A percentile compares a stretch with the other conserved stretches of the same genome.
Conservation (phyloP, 192 early-diverging fungal genomes). For the Linnemannia zychae region DNA sequence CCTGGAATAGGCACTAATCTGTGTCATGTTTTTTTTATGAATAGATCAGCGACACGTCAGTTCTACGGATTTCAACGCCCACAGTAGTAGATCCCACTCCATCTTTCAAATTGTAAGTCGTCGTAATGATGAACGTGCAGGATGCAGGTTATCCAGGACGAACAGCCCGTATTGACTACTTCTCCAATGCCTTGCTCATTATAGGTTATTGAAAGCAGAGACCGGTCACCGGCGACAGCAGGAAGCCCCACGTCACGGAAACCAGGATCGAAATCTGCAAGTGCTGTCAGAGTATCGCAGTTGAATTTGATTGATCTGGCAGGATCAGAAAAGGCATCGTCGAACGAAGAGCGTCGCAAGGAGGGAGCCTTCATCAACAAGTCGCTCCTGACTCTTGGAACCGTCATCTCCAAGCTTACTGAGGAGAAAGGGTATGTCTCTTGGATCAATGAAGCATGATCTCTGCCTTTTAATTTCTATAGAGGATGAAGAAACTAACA, state of each 20-base stretch:
- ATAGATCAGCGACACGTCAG: constrained; percentile 86
- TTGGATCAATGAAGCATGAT: background rate
- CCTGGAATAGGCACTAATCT: background rate
- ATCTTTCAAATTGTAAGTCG: constrained; percentile 88
- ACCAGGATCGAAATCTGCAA: constrained; percentile 40
- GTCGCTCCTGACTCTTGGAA: constrained; percentile 87
- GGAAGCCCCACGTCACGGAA: constrained; percentile 50
- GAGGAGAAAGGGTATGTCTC: constrained; percentile 69
- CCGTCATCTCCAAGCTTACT: constrained; percentile 93
- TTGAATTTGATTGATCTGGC: constrained; percentile 96
- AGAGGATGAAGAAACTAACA: background rate
- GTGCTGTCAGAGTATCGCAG: constrained; percentile 53
- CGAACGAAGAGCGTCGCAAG: constrained; percentile 88
- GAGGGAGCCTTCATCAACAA: constrained; percentile 99
- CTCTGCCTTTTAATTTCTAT: background rate
- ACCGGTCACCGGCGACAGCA: constrained; percentile 58
- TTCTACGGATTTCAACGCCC: constrained; percentile 93
- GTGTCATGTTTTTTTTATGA: background rate
- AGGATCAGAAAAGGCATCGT: constrained; percentile 93
- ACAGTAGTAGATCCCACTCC: constrained; percentile 94
- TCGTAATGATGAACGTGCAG: background rate
- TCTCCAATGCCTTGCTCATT: background rate
- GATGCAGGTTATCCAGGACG: background rate
- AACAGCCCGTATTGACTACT: background rate
- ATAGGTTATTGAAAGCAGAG: constrained; percentile 84